Conservation (phyloP, 2,329 filamentous ascomycete genomes). For the Aplosporella prunicola region DNA sequence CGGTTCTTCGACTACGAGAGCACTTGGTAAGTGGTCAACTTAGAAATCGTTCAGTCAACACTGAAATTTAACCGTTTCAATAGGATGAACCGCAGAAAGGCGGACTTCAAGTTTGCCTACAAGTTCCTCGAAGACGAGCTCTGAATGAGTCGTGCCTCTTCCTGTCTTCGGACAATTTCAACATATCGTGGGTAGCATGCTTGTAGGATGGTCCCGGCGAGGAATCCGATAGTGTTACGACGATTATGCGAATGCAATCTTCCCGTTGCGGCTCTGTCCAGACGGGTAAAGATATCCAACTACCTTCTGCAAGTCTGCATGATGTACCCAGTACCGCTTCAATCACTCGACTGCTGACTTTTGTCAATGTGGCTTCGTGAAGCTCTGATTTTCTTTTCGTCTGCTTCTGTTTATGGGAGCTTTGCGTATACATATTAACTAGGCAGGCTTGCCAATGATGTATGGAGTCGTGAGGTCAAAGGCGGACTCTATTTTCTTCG, state of each 20-base stretch:
- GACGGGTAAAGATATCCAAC: neutral
- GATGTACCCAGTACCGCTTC: too few relatives aligned
- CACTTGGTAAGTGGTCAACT: slow-evolving; percentile 64
- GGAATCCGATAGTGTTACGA: neutral
- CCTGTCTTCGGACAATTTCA: neutral
- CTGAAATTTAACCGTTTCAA: neutral
- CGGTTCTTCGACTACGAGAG: slow-evolving; percentile 99
- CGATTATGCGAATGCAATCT: neutral
- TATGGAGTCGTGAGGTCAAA: too few relatives aligned
- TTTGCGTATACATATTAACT: too few relatives aligned
- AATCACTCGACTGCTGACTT: too few relatives aligned
- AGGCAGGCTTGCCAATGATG: too few relatives aligned
- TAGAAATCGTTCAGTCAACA: neutral
- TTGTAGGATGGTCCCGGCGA: too few relatives aligned
- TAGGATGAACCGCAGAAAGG: slow-evolving; percentile 98
- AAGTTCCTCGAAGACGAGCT: slow-evolving; percentile 96
- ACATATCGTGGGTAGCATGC: too few relatives aligned
- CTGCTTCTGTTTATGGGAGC: too few relatives aligned
- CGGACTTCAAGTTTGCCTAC: slow-evolving; percentile 96
- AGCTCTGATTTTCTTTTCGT: too few relatives aligned
- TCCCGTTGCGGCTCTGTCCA: neutral
- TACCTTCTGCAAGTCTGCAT: too few relatives aligned
- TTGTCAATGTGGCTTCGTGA: too few relatives aligned
- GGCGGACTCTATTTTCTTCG: too few relatives aligned
- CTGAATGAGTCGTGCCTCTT: slow-evolving; percentile 24